Conservation (phyloP, 768 basidiomycete species). For the Guyanaporus albipodus region DNA sequence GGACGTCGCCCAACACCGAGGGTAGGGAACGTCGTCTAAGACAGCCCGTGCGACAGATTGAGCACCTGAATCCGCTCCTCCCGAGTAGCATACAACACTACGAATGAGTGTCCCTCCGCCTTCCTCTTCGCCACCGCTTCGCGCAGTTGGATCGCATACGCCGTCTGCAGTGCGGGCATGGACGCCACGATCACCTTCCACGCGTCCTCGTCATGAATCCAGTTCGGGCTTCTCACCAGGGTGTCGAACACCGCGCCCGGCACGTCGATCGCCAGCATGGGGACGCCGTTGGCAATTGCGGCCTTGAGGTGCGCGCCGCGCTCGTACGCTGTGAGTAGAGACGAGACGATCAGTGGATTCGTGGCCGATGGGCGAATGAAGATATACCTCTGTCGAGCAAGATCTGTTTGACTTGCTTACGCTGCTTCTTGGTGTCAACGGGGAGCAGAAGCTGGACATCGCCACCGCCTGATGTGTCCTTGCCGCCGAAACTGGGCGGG, state of each 20-base stretch:
- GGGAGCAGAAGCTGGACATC: conserved; percentile 67
- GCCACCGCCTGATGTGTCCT: conserved; percentile 33
- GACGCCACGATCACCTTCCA: conserved; percentile 58
- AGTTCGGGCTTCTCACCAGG: conserved; percentile 52
- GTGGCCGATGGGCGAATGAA: neutral
- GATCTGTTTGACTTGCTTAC: conserved; percentile 67
- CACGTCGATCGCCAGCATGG: conserved; percentile 72
- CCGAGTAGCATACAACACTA: conserved; percentile 62
- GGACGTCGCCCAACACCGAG: no score
- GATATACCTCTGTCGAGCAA: conserved; percentile 62
- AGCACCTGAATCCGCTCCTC: conserved; percentile 70
- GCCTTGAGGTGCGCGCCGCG: conserved; percentile 53
- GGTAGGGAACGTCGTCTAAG: neutral
- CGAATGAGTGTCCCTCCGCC: conserved; percentile 56
- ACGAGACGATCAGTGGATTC: neutral
- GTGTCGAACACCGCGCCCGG: conserved; percentile 55
- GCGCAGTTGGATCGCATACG: conserved; percentile 64
- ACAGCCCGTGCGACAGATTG: conserved; percentile 28
- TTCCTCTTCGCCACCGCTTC: conserved; percentile 62
- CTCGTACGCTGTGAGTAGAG: conserved; percentile 55
- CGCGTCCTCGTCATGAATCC: conserved; percentile 72
- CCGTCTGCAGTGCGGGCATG: conserved; percentile 54
- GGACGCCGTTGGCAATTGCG: conserved; percentile 56
- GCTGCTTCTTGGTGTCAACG: conserved; percentile 66
- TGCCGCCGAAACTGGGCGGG: conserved; percentile 30